Evolutionary conservation across 1,284 basidiomycete species (phyloP).

Genomic region (Tilletia walkeri): DNA sequence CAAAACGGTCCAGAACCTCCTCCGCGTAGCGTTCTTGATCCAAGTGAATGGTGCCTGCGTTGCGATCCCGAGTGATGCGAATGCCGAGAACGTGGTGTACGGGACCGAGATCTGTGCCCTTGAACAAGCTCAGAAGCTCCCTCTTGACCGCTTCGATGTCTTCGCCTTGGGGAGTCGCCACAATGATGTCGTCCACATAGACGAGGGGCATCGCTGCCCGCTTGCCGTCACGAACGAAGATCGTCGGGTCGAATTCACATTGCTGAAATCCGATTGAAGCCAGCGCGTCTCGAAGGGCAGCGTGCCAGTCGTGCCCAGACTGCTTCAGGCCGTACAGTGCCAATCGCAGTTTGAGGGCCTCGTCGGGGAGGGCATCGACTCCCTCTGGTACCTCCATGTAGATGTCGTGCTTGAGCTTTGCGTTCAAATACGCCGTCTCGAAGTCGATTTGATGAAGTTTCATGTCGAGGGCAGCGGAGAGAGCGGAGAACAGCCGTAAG

Average conservation of each 20-base stretch:
- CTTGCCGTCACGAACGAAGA: not conserved
- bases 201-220: not conserved
- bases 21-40: not conserved
- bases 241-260: not conserved
- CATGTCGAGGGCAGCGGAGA: not conserved
- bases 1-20: not conserved
- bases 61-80: not conserved
- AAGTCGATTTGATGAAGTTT: conserved; percentile 8
- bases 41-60: not conserved
- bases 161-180: not conserved
- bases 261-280: not conserved
- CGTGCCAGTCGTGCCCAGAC: conserved; percentile 8
- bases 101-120: conserved; percentile 6
- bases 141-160: not conserved
- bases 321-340: conserved; percentile 8
- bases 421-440: conserved; percentile 8
- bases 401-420: not conserved
- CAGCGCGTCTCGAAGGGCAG: not conserved
- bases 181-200: conserved; percentile 11
- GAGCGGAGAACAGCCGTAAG: not conserved
- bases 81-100: conserved; percentile 2
- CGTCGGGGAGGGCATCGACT: not conserved
- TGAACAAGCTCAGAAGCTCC: not conserved
- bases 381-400: not conserved
- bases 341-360: not conserved